Evolutionary conservation across 371 early-diverging fungal genomes (phyloP), one percentile per base, ranked within the genome.

Genomic region (Nosema muscidifuracis): DNA sequence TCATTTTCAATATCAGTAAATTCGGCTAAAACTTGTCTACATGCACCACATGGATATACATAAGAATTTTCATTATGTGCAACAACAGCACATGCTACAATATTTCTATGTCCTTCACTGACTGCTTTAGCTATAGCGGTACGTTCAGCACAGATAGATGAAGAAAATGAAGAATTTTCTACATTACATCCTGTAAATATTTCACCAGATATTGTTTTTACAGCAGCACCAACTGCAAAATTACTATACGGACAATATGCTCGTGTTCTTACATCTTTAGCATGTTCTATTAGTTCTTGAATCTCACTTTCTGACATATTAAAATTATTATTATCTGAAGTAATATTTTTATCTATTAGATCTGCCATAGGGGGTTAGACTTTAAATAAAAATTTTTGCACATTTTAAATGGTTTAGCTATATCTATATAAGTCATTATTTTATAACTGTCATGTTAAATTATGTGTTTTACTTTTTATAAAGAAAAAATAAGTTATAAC

Each of bases 1-100:
- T 88, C 76, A 87, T 88, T 26, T 71, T 85, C 15, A 57, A 3
- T n/a, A 34, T 61, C 20, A 22, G 47, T 24, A 33, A 88, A 89
- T 81, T 90, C 89, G 28, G 86, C 85, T 83, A 90, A 85, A 73
- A 89, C 89, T 86, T 90, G 89, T 82, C 90, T 81, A 84, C 89
- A 90, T 72, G 88, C 86, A 26, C 90, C 90, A 71, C 90, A 90
- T 10, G 90, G 90, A 0, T 87, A 84, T 24, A 86, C 77, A 72
- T 80, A 85, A 4, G 47, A 71, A 13, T 85, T 36, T n/a, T 16
- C 15, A 30, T 68, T 80, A 64, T 82, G 81, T 78, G 88, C 83
- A 0, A 87, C 82, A 12, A 89, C 86, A 15, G 84, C 88, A 51
- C 89, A 73, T 7, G 87, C 89, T 15, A 81, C 62, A 77, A 89